These are phyloP conservation scores for Colletotrichum theobromicola DNA, from an alignment of 2,329 filamentous ascomycete genomes.

Conservation along the genomic window DNA sequence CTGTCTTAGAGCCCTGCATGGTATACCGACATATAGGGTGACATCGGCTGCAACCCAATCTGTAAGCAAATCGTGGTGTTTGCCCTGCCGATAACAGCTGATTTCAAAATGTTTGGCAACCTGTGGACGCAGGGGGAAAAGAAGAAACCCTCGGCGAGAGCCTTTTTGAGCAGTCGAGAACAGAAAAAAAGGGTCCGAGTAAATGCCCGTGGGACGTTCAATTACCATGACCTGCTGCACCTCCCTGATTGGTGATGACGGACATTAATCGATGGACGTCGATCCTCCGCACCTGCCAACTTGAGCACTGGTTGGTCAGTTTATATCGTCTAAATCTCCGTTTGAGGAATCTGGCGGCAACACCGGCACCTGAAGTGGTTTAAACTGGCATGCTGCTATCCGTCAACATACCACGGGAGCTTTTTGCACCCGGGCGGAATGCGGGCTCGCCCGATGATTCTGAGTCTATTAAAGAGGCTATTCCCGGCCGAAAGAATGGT, in stretches of 20 bases:
- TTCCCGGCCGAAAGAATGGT: not conserved
- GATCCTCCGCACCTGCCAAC: conserved; percentile 6
- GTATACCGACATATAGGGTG: not conserved
- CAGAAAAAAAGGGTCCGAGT: not conserved
- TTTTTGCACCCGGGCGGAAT: not conserved
- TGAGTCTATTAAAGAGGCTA: not conserved
- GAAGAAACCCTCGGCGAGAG: not conserved
- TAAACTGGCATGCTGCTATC: not conserved
- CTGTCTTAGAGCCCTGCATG: not conserved
- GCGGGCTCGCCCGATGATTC: not conserved
- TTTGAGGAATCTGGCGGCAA: not conserved
- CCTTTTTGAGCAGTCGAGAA: not conserved
- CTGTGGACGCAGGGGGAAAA: not conserved
- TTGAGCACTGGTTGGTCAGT: not conserved
- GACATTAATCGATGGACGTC: not conserved
- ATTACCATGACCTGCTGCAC: not conserved
- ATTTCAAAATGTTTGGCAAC: not conserved
- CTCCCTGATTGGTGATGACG: not conserved
- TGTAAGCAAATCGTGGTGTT: not conserved
- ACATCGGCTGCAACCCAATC: not conserved
- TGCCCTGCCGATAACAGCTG: not conserved
- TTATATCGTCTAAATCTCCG: not conserved
- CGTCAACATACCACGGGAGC: not conserved
- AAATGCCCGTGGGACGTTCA: not conserved
- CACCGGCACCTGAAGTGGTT: not conserved